Evolutionary conservation across 352 stramenopile genomes (phyloP).

Genomic region (Globisporangium canariense): DNA sequence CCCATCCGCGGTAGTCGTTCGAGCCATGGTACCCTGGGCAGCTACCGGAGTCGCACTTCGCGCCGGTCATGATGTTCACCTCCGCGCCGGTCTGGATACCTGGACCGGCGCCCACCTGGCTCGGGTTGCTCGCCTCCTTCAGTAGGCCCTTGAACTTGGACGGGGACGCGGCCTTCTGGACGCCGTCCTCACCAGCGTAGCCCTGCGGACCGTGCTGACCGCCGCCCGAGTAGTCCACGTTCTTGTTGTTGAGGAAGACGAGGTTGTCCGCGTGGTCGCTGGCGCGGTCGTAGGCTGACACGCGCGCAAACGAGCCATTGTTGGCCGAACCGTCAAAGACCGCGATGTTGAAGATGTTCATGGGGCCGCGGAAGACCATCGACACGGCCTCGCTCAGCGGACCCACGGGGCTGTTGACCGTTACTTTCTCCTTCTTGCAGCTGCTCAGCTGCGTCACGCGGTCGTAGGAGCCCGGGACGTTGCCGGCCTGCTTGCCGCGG

Average conservation of each 20-base stretch:
- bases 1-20: constrained; percentile 23
- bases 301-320: constrained; percentile 1
- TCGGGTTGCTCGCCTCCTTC: constrained; percentile 18
- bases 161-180: not conserved
- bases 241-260: constrained; percentile 29
- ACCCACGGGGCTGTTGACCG: constrained; percentile 44
- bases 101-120: constrained; percentile 9
- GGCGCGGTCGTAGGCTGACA: constrained; percentile 3
- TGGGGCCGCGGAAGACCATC: constrained; percentile 57
- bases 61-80: constrained; percentile 26
- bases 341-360: constrained; percentile 53
- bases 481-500: constrained; percentile 46
- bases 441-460: constrained; percentile 37
- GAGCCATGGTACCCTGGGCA: constrained; percentile 18
- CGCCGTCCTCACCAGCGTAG: constrained; percentile 16
- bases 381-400: constrained; percentile 56
- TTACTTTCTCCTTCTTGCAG: constrained; percentile 41
- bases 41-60: constrained; percentile 8
- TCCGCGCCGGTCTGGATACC: constrained; percentile 24
- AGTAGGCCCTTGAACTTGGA: constrained; percentile 10
- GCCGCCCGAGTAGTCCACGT: constrained; percentile 21
- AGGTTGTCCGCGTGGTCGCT: constrained; percentile 17
- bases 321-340: constrained; percentile 24
- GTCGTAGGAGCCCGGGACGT: constrained; percentile 43
- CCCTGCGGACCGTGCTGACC: constrained; percentile 19